These are phyloP conservation scores for Glonium stellatum DNA, from an alignment of 495 filamentous ascomycete genomes.

Conservation along the genomic window DNA sequence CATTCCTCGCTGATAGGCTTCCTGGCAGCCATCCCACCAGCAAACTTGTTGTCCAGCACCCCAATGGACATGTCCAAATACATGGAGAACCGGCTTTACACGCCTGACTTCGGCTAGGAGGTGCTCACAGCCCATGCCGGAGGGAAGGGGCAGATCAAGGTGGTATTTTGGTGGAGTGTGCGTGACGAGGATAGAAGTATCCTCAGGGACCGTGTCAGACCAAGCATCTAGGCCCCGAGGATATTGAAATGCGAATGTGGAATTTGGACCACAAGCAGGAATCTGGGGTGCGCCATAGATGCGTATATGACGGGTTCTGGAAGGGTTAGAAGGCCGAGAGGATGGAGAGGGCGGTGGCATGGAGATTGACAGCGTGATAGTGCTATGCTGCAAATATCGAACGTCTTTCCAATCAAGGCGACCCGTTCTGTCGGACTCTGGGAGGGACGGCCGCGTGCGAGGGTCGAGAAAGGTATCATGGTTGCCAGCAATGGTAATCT, in stretches of 20 bases:
- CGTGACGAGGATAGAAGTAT: slow-evolving; percentile 79
- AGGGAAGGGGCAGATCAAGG: slow-evolving; percentile 52
- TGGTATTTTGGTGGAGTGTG: slow-evolving; percentile 73
- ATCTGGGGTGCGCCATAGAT: slow-evolving; percentile 62
- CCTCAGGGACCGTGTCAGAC: slow-evolving; percentile 59
- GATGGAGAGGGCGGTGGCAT: slow-evolving; percentile 35
- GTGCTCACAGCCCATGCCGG: slow-evolving; percentile 63
- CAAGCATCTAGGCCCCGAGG: slow-evolving; percentile 53
- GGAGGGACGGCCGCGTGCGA: slow-evolving; percentile 35
- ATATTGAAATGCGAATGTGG: slow-evolving; percentile 64
- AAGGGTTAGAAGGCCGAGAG: slow-evolving; percentile 37
- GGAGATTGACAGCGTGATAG: slow-evolving; percentile 41
- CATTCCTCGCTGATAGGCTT: slow-evolving; percentile 61
- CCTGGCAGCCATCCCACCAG: slow-evolving; percentile 73
- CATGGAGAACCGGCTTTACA: slow-evolving; percentile 69
- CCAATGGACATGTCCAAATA: slow-evolving; percentile 85
- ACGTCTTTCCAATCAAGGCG: slow-evolving; percentile 50
- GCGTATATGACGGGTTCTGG: slow-evolving; percentile 39
- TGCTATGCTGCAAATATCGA: slow-evolving; percentile 58
- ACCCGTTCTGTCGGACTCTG: slow-evolving; percentile 37
- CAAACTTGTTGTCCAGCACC: slow-evolving; percentile 55
- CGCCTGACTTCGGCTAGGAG: slow-evolving; percentile 73
- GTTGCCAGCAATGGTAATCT: slow-evolving; percentile 83
- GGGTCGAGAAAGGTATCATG: slow-evolving; percentile 79
- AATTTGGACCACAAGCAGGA: slow-evolving; percentile 47